Evolutionary conservation across 164 flowering plant species (phyloP).

Genomic region (Annona squamosa): DNA sequence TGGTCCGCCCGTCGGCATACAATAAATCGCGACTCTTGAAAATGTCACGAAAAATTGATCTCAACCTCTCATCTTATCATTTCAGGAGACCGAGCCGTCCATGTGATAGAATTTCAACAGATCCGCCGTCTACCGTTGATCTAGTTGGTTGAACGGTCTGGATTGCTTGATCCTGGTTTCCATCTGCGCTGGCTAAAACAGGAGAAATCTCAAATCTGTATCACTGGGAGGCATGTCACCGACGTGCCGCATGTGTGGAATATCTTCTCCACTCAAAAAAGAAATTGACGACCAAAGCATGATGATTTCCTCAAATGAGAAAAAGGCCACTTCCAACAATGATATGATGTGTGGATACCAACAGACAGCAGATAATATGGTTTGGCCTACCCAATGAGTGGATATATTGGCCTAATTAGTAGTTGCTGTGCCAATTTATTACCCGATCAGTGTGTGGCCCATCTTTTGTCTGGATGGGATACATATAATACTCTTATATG

Average conservation of each 20-base stretch:
- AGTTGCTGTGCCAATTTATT: too few species aligned
- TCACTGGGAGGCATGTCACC: too few species aligned
- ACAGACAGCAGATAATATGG: background rate
- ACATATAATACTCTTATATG: too few species aligned
- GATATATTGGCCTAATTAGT: background rate
- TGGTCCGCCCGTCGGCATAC: background rate
- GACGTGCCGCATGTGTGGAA: background rate
- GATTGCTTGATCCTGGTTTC: too few species aligned
- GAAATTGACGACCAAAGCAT: background rate
- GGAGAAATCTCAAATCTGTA: too few species aligned
- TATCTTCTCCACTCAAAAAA: background rate
- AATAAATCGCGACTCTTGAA: background rate
- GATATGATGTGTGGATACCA: background rate
- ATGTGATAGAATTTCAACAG: background rate
- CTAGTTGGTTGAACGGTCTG: too few species aligned
- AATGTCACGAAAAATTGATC: background rate
- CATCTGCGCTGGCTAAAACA: too few species aligned
- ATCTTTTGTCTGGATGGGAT: background rate
- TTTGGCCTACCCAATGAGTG: background rate
- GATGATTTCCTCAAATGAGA: background rate
- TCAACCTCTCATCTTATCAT: background rate
- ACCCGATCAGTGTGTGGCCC: background rate
- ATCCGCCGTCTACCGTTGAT: too few species aligned
- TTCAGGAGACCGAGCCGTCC: background rate
- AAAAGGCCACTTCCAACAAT: background rate